Evolutionary conservation across 2,329 filamentous ascomycete genomes (phyloP), one percentile per base, ranked within the genome.

Genomic region (Neurospora sp.): DNA sequence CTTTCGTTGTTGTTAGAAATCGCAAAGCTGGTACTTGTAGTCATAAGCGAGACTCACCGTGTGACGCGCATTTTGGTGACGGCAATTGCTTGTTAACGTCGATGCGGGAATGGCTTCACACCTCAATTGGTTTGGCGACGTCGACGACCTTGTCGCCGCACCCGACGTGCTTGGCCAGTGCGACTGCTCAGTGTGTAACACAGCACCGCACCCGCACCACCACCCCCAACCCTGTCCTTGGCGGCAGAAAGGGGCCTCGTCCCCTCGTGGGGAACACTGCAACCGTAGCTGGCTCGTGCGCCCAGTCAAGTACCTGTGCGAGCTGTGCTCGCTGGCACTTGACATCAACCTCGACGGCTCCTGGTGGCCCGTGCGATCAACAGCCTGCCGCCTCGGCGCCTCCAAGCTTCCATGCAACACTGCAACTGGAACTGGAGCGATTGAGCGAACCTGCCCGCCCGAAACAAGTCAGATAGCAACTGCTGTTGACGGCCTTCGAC

Each of bases 41-140:
- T 67, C 28, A 28, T n/a, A 42, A 5, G 43, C 11, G 17, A 10
- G 42, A 17, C 38, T 13, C n/a, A 43, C 40, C 28, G 66, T 15
- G 19, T 7, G n/a, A 19, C 28, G 38, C 76, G 75, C 77, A 78
- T 78, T 68, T 71, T 78, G 74, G 70, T 69, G 74, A 70, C 72
- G 74, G 73, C 70, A 73, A 73, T 74, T 73, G 71, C 71, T 73
- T 71, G 73, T 73, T 70, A 67, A 68, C 39, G 28, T 67, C 36
- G 58, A 58, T 68, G 28, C 67, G 66, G 38, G 38, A 28, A 19
- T 39, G 15, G 66, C 28, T 39, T 66, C 38, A 69, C 68, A 68
- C 69, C 23, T 39, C 23, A 66, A 43, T 42, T 42, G 52, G 43
- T 69, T 71, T 70, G 38, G 67, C 66, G 67, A 69, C 62, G 43